Percentiles rank a stretch among this genome's conserved stretches.
Evolutionary conservation across 108 stramenopile genomes (phyloP).

Genomic region (Conticribra weissflogii): DNA sequence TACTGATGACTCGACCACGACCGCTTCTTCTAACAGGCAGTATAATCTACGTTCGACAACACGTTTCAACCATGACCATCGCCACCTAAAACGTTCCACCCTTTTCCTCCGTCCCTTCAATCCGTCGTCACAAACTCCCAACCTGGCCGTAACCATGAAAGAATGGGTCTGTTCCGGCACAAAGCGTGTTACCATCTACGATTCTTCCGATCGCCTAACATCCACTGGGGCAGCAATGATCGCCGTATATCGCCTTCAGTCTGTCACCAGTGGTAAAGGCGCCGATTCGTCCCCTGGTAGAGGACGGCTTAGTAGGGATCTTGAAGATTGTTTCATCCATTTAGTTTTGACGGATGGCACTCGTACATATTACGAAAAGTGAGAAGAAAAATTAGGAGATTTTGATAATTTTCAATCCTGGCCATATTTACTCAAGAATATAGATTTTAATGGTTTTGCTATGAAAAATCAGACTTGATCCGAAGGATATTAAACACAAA

Average conservation of each 20-base stretch:
- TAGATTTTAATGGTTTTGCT: not conserved
- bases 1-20: too few relatives aligned
- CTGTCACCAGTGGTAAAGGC: not conserved
- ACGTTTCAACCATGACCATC: too few relatives aligned
- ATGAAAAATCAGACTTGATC: constrained; percentile 15
- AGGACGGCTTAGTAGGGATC: too few relatives aligned
- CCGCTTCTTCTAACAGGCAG: too few relatives aligned
- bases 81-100: too few relatives aligned
- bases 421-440: not conserved
- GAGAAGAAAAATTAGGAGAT: constrained; percentile 1
- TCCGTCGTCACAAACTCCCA: not conserved
- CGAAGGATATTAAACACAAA: constrained; percentile 40
- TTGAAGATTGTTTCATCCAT: constrained; percentile 37
- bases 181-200: constrained; percentile 37
- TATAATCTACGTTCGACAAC: too few relatives aligned
- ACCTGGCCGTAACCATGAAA: too few relatives aligned
- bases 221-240: constrained; percentile 27
- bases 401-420: not conserved
- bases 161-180: constrained; percentile 30
- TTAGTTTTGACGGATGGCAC: constrained; percentile 39
- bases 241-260: constrained; percentile 16
- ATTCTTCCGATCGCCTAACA: not conserved
- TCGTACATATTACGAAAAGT: constrained; percentile 40
- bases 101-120: not conserved
- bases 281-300: constrained; percentile 3